phyloP scores from a whole-genome alignment of 371 early-diverging fungal species.

The Circinella minor region DNA sequence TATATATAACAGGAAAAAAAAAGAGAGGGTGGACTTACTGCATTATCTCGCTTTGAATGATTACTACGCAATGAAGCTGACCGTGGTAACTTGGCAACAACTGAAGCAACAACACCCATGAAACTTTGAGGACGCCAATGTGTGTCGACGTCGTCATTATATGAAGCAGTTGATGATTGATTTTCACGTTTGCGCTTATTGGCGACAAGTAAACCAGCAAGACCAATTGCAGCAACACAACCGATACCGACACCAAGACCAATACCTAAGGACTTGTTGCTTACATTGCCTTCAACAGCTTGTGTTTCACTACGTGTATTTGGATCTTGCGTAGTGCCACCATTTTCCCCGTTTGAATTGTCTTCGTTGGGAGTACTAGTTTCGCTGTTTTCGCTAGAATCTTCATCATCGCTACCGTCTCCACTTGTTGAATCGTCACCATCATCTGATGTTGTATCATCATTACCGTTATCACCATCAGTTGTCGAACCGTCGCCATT shows the following conservation, averaged over 20 bases:
- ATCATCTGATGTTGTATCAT: not conserved
- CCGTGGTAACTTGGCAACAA: conserved; percentile 49
- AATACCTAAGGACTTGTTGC: conserved; percentile 44
- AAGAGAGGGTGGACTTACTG: not conserved
- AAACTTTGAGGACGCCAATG: conserved; percentile 56
- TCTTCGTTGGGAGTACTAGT: not conserved
- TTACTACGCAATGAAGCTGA: conserved; percentile 49
- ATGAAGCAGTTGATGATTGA: conserved; percentile 7
- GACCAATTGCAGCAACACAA: conserved; percentile 45
- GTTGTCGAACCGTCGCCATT: not conserved
- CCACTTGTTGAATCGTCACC: conserved; percentile 4
- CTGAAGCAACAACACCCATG: conserved; percentile 51
- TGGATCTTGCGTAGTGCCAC: not conserved
- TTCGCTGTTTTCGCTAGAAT: not conserved
- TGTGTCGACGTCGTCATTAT: conserved; percentile 28
- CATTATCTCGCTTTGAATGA: conserved; percentile 18
- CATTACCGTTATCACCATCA: not conserved
- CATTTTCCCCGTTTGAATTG: not conserved
- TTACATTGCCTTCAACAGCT: conserved; percentile 27
- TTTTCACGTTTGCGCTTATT: conserved; percentile 28
- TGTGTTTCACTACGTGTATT: conserved; percentile 23
- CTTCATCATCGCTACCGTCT: not conserved
- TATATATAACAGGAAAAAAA: not conserved
- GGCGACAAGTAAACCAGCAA: conserved; percentile 41
- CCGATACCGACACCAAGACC: conserved; percentile 52